Base-by-base conservation (phyloP, 2,329 filamentous ascomycete species). In the Leptographium wingfieldii region DNA sequence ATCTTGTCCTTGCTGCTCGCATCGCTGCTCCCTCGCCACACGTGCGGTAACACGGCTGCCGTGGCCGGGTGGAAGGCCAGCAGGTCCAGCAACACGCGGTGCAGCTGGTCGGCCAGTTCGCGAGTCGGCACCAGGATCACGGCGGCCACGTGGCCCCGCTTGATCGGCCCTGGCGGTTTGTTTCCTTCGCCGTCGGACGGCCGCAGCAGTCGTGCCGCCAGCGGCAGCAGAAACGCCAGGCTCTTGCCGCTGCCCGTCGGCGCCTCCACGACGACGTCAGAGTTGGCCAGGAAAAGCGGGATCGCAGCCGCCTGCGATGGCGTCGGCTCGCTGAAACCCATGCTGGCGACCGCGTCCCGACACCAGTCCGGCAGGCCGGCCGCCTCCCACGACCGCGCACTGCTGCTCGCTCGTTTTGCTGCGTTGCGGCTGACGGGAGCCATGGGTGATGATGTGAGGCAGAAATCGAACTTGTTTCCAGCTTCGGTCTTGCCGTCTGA, bases 231-330 rank as follows among this genome's bases (percentile, higher is more conserved):
- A 68, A 92, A 99, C 1, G 90, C 82, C 35, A 96, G 77, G 0
- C 91, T 96, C 74, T 96, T 96, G 62, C 91, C 91, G 71, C 88
- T 94, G 14, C 92, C 91, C 2, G 91, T 96, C 4, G 65, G 64
- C 7, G 65, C 64, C 76, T 95, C 90, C 6, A 96, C 91, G 1
- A 96, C 91, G 5, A 95, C 89, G 72, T 96, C 91, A 69, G 95
- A 95, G 71, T 95, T 88, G 57, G 84, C 86, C 74, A 92, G 85
- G 70, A 96, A 94, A 57, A 96, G 81, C 14, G 91, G 90, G 65
- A 96, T 87, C 5, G 90, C 87, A 61, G 90, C 92, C 53, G 92
- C 90, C 74, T 97, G 92, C n/a, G 96, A 92, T 1, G 92, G 92
- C 92, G 70, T 87, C 86, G 64, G 80, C 40, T 66, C 63, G 19